Conservation (phyloP, 805 yeast genomes). For the Hanseniaspora taiwanica region DNA sequence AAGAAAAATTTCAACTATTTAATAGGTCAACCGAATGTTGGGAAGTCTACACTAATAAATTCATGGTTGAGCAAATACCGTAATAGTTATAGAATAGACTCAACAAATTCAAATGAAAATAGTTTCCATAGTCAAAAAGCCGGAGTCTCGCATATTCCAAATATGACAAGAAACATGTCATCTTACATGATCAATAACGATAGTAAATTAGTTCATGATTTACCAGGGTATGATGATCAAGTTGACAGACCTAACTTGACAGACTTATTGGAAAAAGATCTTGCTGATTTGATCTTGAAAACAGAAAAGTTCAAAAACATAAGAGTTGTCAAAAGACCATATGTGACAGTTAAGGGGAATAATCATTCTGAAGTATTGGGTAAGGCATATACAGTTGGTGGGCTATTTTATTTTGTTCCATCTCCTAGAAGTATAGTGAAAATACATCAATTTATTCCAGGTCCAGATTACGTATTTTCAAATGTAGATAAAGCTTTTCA, state of each 20-base stretch:
- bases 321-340: slow-evolving; percentile 19
- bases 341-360: slow-evolving; percentile 27
- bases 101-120: slow-evolving; percentile 4
- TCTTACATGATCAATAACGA: slow-evolving; percentile 23
- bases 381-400: slow-evolving; percentile 42
- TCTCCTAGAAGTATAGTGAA: slow-evolving; percentile 39
- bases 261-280: slow-evolving; percentile 16
- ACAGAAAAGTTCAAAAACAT: slow-evolving; percentile 21
- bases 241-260: slow-evolving; percentile 11
- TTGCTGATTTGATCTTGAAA: slow-evolving; percentile 20
- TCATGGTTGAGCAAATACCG: slow-evolving; percentile 26
- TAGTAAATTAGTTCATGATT: slow-evolving; percentile 20
- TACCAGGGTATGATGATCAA: slow-evolving; percentile 27
- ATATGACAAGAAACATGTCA: slow-evolving; percentile 48
- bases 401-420: slow-evolving; percentile 42
- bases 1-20: slow-evolving; percentile 29
- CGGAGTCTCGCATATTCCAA: slow-evolving; percentile 43
- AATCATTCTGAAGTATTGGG: slow-evolving; percentile 14
- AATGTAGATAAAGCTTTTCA: slow-evolving; percentile 24
- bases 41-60: slow-evolving; percentile 51
- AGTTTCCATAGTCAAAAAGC: slow-evolving; percentile 11
- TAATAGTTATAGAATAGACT: slow-evolving; percentile 10
- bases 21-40: slow-evolving; percentile 56
- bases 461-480: slow-evolving; percentile 23
- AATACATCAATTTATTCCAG: slow-evolving; percentile 32